Base-by-base conservation (phyloP, 345 rosid species). In the Hirschfeldia incana region DNA sequence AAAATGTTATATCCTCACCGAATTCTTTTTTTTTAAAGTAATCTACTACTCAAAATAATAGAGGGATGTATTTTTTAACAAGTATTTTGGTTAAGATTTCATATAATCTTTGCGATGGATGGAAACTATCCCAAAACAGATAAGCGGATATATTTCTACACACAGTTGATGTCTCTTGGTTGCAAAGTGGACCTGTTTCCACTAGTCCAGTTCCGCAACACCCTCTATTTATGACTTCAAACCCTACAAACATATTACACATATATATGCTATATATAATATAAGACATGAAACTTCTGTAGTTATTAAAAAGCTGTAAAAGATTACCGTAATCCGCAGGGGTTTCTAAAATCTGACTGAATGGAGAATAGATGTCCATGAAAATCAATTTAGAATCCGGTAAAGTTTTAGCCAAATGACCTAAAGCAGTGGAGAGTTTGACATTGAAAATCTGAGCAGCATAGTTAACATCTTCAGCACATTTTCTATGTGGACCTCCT, bases 401-500 rank as follows among this genome's bases (percentile, higher is more conserved):
- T 17, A 83, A 71, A n/a, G 46, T 51, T 46, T 36, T 59, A 15
- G 69, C 8, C 63, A 90, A 82, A 28, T 84, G 78, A 34, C 69
- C 72, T 13, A 87, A 4, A 5, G 9, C 4, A 7, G 80, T 27
- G 5, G 81, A 65, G 63, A 90, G 81, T 74, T 89, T 94, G 75
- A 85, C 65, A 71, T 89, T 92, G 81, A 85, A 87, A 70, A 85
- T 78, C 26, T 9, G 33, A 4, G 93, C 85, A 17, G 86, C 93
- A 51, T 85, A 72, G 78, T 94, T 88, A 15, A 67, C 53, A 1
- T 39, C 26, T 2, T 86, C 83, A 26, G 82, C 82, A 67, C 90
- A 90, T 0, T 57, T 39, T 78, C 91, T 82, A 26, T 1, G 5
- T 16, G 58, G 8, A 42, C 97, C 91, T 65, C 97, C 94, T 3